Conservation (phyloP, 2,329 filamentous ascomycete genomes). For the Periconia macrospinosa region DNA sequence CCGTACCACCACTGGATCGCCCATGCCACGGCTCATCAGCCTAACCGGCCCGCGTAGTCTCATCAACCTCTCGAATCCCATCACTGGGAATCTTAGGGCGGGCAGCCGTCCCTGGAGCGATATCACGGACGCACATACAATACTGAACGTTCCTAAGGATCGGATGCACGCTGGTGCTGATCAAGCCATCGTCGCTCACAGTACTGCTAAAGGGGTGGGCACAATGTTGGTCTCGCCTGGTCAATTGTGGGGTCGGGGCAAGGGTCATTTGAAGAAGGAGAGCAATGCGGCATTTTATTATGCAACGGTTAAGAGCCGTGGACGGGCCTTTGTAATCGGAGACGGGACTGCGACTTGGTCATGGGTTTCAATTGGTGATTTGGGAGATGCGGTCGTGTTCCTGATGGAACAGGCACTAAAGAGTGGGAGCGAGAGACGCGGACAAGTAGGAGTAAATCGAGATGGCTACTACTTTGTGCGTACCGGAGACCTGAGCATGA, state of each 20-base stretch:
- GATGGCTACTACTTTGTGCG: constrained; percentile 17
- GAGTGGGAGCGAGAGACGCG: constrained; percentile 12
- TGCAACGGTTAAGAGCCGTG: constrained; percentile 14
- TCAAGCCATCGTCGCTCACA: constrained; percentile 12
- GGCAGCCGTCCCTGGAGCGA: constrained; percentile 14
- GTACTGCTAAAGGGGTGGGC: constrained; percentile 14
- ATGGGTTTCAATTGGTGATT: constrained; percentile 15
- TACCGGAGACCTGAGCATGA: constrained; percentile 15
- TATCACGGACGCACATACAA: constrained; percentile 12
- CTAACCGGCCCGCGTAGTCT: constrained; percentile 15
- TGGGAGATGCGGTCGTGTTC: constrained; percentile 16
- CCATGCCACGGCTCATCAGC: constrained; percentile 13
- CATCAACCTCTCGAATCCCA: constrained; percentile 15
- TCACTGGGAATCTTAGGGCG: constrained; percentile 14
- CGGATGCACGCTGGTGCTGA: constrained; percentile 14
- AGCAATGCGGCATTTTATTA: constrained; percentile 15
- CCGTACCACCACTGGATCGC: constrained; percentile 14
- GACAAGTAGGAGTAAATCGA: constrained; percentile 14
- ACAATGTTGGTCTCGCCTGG: constrained; percentile 16
- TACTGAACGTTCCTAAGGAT: constrained; percentile 13
- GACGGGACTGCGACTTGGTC: constrained; percentile 15
- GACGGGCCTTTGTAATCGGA: constrained; percentile 14
- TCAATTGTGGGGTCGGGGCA: constrained; percentile 12
- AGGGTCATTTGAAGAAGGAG: constrained; percentile 17
- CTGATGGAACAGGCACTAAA: constrained; percentile 16